Evolutionary conservation across 345 rosid genomes (phyloP), one percentile per base, ranked within the genome.

Genomic region (Lepidium africanum): DNA sequence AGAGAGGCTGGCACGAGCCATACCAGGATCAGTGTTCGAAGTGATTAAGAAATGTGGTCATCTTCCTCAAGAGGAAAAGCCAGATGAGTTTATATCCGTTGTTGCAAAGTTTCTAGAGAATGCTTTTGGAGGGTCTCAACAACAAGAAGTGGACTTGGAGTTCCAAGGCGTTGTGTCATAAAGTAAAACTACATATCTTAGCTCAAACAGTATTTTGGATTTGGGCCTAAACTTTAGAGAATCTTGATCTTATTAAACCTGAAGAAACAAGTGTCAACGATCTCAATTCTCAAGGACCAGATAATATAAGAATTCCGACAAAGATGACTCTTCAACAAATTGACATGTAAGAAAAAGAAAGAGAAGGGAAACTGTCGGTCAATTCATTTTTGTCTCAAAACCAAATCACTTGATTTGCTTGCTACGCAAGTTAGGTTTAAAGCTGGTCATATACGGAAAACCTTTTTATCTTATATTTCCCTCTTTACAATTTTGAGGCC

Each of bases 51-150:
- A 86, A 45, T 93, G 97, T 46, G 97, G 98, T 12, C 97, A 93
- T 78, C 76, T 93, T 61, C 97, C 97, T 2, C 98, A 87, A 12
- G 94, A 93, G 72, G 97, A 93, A 70, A 90, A 85, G 60, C 87
- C 83, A 3, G 91, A 88, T 54, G 94, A 92, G 71, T 92, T 92
- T 77, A 84, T 86, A 56, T 79, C 85, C 19, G 57, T 81, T 64
- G 82, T 89, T 42, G 76, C 79, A 57, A 86, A 74, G 81, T 93
- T 93, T 75, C 78, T 93, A 80, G 81, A 59, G 57, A 77, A 73
- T 53, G 82, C 76, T 66, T 80, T 84, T 27, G 80, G 81, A 59
- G 77, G 72, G 63, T 77, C 77, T 36, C 78, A 67, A 59, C 56
- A 52, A 58, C n/a, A 71, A 42, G 6, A 54, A 41, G 17, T 27